These are phyloP conservation scores for Colletotrichum costaricense DNA, from an alignment of 2,329 filamentous ascomycete genomes.

Conservation along the genomic window DNA sequence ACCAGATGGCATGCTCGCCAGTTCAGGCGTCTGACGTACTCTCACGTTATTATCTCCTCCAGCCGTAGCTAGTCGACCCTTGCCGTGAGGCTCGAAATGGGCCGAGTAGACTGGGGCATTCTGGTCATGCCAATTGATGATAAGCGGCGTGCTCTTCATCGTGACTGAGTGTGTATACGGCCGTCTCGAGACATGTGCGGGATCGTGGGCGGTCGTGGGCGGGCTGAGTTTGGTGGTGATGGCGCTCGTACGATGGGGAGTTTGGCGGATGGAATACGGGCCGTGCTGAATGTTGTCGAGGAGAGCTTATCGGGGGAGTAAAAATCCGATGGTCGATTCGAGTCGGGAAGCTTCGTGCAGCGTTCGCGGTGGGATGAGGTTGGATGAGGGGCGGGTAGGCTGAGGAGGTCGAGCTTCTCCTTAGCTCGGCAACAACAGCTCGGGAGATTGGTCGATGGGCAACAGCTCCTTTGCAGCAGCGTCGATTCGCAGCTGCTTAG, in stretches of 20 bases:
- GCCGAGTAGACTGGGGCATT: constrained; percentile 97
- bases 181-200: constrained; percentile 34
- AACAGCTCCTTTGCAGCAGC: constrained; percentile 28
- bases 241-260: constrained; percentile 8
- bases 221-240: not conserved
- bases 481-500: constrained; percentile 25
- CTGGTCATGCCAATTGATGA: constrained; percentile 99
- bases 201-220: constrained; percentile 12
- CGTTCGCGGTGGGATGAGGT: constrained; percentile 4
- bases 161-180: constrained; percentile 47
- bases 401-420: constrained; percentile 17
- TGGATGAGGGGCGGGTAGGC: constrained; percentile 4
- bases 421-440: constrained; percentile 26
- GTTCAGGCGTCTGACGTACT: constrained; percentile 61
- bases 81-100: constrained; percentile 93
- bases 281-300: not conserved
- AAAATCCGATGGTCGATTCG: constrained; percentile 9
- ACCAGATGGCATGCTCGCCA: constrained; percentile 5
- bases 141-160: constrained; percentile 97
- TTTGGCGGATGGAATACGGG: not conserved
- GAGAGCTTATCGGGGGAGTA: not conserved
- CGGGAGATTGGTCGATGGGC: constrained; percentile 5
- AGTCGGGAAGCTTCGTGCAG: constrained; percentile 28
- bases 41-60: constrained; percentile 97
- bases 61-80: constrained; percentile 90